Conservation (phyloP, 177 flowering plant genomes). For the Vitis hybrid region DNA sequence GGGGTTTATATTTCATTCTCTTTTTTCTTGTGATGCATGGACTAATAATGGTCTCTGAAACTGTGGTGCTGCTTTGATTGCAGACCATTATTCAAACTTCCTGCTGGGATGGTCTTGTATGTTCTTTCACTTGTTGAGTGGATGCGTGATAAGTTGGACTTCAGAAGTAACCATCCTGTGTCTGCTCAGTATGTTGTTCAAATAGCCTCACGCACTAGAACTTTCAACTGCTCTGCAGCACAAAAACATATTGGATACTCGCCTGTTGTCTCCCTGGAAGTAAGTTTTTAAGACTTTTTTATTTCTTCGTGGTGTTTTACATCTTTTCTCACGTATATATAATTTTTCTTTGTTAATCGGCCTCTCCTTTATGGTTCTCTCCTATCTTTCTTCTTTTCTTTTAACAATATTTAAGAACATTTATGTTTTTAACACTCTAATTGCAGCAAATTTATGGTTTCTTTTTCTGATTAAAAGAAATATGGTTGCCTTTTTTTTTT, state of each 20-base stretch:
- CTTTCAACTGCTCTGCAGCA: constrained; percentile 73
- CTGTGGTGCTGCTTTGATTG: constrained; percentile 18
- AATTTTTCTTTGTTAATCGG: not conserved
- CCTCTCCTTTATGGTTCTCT: too few species aligned
- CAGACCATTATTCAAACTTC: constrained; percentile 71
- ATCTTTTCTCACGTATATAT: not conserved
- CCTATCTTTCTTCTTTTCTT: too few species aligned
- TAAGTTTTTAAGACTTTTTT: constrained; percentile 22
- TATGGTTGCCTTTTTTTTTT: too few species aligned
- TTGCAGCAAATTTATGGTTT: too few species aligned
- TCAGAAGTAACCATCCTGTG: constrained; percentile 14
- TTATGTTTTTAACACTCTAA: too few species aligned
- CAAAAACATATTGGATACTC: constrained; percentile 68
- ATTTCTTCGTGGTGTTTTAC: not conserved
- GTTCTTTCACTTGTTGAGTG: constrained; percentile 38
- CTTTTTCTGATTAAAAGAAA: too few species aligned
- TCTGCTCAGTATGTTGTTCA: constrained; percentile 36
- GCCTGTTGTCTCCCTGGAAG: constrained; percentile 68
- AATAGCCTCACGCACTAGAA: constrained; percentile 51
- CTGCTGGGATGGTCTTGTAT: constrained; percentile 34
- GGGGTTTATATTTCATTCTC: not conserved
- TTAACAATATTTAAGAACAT: too few species aligned
- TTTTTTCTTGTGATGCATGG: not conserved
- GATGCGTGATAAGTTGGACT: constrained; percentile 37
- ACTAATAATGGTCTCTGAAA: not conserved